These are phyloP conservation scores for Aureoboletus auriporus DNA, from an alignment of 768 basidiomycete genomes.

Conservation along the genomic window DNA sequence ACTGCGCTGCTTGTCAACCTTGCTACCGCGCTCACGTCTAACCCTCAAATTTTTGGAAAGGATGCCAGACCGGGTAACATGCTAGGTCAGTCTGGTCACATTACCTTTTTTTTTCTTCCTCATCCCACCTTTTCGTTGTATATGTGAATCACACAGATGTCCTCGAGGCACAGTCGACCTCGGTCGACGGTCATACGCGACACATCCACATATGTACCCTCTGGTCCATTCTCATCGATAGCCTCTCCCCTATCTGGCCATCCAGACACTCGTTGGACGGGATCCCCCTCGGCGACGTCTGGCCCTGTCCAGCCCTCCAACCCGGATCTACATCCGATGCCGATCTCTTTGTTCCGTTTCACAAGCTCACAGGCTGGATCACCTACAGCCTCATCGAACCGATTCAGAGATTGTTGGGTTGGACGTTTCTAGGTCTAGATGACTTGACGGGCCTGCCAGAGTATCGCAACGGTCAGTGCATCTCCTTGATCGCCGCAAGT, in stretches of 20 bases:
- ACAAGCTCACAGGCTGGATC: conserved; percentile 94
- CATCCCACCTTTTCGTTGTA: no score
- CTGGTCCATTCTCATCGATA: conserved; percentile 80
- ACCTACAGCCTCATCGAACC: conserved; percentile 87
- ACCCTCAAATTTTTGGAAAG: conserved; percentile 66
- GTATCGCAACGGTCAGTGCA: conserved; percentile 73
- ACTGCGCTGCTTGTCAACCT: conserved; percentile 72
- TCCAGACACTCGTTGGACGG: conserved; percentile 62
- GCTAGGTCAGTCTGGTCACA: conserved; percentile 46
- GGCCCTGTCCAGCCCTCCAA: conserved; percentile 69
- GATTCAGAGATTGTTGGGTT: conserved; percentile 69
- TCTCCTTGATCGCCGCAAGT: not conserved
- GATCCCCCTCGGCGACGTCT: conserved; percentile 84
- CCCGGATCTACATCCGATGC: conserved; percentile 20
- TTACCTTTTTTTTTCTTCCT: no score
- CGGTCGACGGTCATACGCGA: conserved; percentile 38
- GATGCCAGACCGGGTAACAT: conserved; percentile 80
- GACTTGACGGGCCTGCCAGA: conserved; percentile 93
- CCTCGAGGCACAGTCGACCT: conserved; percentile 52
- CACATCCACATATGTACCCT: conserved; percentile 68
- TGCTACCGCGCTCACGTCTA: conserved; percentile 61
- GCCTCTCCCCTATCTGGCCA: conserved; percentile 89
- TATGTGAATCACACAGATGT: conserved; percentile 46
- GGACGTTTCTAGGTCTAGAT: conserved; percentile 78
- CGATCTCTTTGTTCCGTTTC: conserved; percentile 79